phyloP scores from a whole-genome alignment of 768 basidiomycete species.

The Tephrocybe sp. region DNA sequence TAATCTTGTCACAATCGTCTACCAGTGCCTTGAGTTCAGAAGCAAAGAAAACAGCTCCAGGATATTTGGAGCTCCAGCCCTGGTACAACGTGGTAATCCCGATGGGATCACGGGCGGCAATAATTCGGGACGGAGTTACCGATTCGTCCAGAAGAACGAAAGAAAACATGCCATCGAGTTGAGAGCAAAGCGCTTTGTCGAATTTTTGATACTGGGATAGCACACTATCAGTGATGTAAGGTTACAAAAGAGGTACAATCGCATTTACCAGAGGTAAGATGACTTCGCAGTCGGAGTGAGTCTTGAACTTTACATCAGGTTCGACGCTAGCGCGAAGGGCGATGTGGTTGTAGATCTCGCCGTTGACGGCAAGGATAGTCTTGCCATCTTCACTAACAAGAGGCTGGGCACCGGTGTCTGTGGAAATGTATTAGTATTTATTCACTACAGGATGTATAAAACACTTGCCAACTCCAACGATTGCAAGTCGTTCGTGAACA shows the following conservation, averaged over 20 bases:
- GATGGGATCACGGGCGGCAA: conserved; percentile 95
- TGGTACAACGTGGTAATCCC: conserved; percentile 99
- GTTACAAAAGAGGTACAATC: conserved; percentile 16
- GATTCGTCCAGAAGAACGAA: conserved; percentile 96
- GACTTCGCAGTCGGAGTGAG: conserved; percentile 97
- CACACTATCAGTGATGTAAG: neutral
- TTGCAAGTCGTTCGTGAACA: conserved; percentile 93
- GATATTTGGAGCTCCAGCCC: conserved; percentile 83
- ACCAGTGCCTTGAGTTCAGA: conserved; percentile 92
- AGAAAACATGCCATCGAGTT: conserved; percentile 98
- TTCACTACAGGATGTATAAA: conserved; percentile 5
- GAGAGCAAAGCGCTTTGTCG: conserved; percentile 69
- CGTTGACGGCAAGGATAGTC: conserved; percentile 87
- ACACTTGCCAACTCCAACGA: conserved; percentile 91
- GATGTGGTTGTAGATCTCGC: conserved; percentile 98
- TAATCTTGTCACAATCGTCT: conserved; percentile 91
- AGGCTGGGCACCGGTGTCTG: conserved; percentile 97
- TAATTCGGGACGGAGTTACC: conserved; percentile 81
- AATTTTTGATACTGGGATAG: conserved; percentile 73
- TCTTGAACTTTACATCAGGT: conserved; percentile 79
- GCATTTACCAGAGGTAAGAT: conserved; percentile 80
- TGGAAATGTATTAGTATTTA: neutral
- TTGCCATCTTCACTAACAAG: conserved; percentile 84
- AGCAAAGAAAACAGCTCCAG: conserved; percentile 86
- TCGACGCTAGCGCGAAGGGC: conserved; percentile 69